Evolutionary conservation across 1,284 basidiomycete genomes (phyloP), one percentile per base, ranked within the genome.

Genomic region (Ustilago trichophora): DNA sequence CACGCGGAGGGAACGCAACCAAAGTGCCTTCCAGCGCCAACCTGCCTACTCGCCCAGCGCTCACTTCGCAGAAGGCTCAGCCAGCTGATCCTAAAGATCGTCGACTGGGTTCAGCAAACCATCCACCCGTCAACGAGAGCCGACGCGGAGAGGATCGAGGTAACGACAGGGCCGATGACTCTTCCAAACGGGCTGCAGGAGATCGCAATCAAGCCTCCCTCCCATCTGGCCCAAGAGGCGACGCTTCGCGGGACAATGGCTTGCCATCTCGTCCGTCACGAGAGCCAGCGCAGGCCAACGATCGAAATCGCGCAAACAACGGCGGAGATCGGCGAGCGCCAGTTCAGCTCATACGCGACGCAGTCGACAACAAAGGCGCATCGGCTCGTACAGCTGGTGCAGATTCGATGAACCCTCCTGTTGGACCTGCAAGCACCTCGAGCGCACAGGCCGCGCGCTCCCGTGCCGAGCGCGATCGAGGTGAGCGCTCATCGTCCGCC

Each of bases 21-120:
- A 49, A 42, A 34, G 46, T 66, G 9, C 63, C 63, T 4, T 41
- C 50, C 24, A 51, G 43, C 15, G 63, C 63, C 29, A 66, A 66
- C 25, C 55, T 66, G 6, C 63, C 63, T 1, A 51, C 43, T 10
- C 63, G 63, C 6, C 62, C 62, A 1, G 55, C 40, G 2, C 41
- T 53, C 3, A 2, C 49, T 7, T 45, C 60, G 44, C 60, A 57
- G 22, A 52, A 53, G n/a, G 16, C 26, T 8, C 16, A 40, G 2
- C 37, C 60, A 8, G 18, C 48, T 6, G 60, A 57, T 15, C 9
- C 49, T 5, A 57, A 37, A 11, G 49, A 56, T 22, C 53, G 60
- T 16, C 60, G 60, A 25, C 29, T 36, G 10, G 48, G 47, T 11
- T 15, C 41, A 13, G 15, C 41, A 26, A 32, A 13, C 40, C 44